A percentile compares a stretch with the other conserved stretches of the same genome.
phyloP scores from a whole-genome alignment of 192 early-diverging fungal species.

The Obelidium mucronatum region DNA sequence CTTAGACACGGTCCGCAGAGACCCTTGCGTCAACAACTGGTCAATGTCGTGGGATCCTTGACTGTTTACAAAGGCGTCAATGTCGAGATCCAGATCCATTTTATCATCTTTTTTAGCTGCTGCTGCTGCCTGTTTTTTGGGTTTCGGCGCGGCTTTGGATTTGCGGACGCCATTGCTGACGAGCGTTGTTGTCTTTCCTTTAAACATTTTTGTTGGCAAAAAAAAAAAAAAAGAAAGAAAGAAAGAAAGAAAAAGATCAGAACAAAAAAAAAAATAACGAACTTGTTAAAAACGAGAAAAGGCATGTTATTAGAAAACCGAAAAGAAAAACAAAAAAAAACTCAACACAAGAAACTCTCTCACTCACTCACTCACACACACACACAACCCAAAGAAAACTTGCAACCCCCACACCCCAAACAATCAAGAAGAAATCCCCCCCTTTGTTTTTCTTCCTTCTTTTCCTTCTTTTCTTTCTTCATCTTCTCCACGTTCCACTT shows the following conservation, averaged over 20 bases:
- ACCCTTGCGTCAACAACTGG: background rate
- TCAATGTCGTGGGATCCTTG: constrained; percentile 1
- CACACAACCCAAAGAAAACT: background rate
- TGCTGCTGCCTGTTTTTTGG: background rate
- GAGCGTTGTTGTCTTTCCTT: constrained; percentile 19
- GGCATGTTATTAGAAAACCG: background rate
- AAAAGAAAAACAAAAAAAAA: background rate
- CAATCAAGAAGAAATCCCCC: background rate
- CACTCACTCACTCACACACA: background rate
- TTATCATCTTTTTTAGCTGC: background rate
- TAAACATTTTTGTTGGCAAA: constrained; percentile 7
- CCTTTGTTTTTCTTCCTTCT: background rate
- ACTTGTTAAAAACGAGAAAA: background rate
- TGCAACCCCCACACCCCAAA: too few species aligned
- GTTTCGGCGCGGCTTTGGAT: background rate
- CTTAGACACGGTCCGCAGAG: constrained; percentile 1
- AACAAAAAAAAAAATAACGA: constrained; percentile 22
- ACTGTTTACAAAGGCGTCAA: constrained; percentile 30
- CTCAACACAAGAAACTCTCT: background rate
- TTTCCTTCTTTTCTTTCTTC: too few species aligned
- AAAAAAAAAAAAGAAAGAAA: constrained; percentile 34
- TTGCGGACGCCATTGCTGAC: constrained; percentile 18
- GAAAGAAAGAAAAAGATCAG: constrained; percentile 17
- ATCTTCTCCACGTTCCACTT: background rate
- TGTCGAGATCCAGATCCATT: constrained; percentile 38